Base-by-base conservation (phyloP, 345 rosid genomes). In the Aurinia saxatilis region DNA sequence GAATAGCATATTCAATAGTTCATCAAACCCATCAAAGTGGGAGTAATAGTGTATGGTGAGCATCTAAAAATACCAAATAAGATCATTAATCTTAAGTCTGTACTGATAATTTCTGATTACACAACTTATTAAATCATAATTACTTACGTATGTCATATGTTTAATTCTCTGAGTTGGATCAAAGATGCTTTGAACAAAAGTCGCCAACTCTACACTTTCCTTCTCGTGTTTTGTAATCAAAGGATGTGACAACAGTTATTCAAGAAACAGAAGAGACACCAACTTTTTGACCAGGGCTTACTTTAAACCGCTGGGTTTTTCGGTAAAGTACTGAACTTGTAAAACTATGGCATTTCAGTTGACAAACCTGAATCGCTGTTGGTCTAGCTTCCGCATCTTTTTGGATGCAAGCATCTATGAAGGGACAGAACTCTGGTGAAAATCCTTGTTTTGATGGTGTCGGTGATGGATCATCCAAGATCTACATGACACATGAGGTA, bases 401-500 rank as follows among this genome's bases (percentile, higher is more conserved):
- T 73, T 71, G 87, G 54, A 92, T 84, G 70, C 98, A 92, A 66
- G 80, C 84, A 80, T 82, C 90, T 42, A 92, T 74, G 66, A 92
- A 92, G 18, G 95, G 81, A 74, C 96, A 92, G 80, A 92, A 89
- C 63, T 92, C 98, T 6, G 81, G 73, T 10, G 98, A 92, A 61
- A 86, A 86, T 0, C 74, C 82, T 38, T 75, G 66, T 50, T 77
- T 78, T 21, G 87, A 66, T 34, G 96, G 98, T 36, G 85, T 80
- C 16, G 98, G 98, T 56, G 98, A 92, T 39, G 95, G 88, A 68
- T 92, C 98, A 0, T 92, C 98, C 93, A 89, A 73, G 56, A 92
- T 92, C 98, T 25, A 0, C 37, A 47, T 16, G 40, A 60, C 15
- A 52, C 44, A 44, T n/a, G n/a, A n/a, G n/a, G n/a, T n/a, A n/a